Percentiles rank a stretch among this genome's conserved stretches.
These are phyloP conservation scores for Globisporangium polare DNA, from an alignment of 352 stramenopile genomes.

Conservation along the genomic window DNA sequence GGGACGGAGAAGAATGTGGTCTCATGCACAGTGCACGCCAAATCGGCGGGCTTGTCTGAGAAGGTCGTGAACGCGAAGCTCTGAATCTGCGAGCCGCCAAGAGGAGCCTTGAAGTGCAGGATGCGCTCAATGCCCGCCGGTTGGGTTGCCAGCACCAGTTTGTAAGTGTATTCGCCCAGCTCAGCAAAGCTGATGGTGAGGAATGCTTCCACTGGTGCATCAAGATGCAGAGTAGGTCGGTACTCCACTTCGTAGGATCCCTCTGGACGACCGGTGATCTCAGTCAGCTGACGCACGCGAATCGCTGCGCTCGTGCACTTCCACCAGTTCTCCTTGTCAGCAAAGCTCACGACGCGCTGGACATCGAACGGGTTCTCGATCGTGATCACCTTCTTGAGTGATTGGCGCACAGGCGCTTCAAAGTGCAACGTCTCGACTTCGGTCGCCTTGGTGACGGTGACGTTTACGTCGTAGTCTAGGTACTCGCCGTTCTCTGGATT, in stretches of 20 bases:
- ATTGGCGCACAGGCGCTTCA: constrained; percentile 82
- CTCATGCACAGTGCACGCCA: constrained; percentile 55
- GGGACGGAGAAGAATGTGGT: constrained; percentile 71
- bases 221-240: constrained; percentile 63
- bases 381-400: constrained; percentile 72
- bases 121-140: constrained; percentile 55
- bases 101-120: constrained; percentile 77
- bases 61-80: constrained; percentile 78
- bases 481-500: constrained; percentile 87
- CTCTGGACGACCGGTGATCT: constrained; percentile 69
- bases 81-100: constrained; percentile 76
- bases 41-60: constrained; percentile 29
- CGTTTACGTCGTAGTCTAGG: constrained; percentile 53
- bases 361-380: constrained; percentile 88
- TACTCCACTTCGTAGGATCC: constrained; percentile 90
- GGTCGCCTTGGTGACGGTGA: constrained; percentile 51
- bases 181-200: constrained; percentile 82
- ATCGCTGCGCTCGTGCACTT: constrained; percentile 65
- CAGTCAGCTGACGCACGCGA: constrained; percentile 64
- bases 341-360: constrained; percentile 48
- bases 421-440: constrained; percentile 80
- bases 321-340: constrained; percentile 73
- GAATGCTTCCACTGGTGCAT: constrained; percentile 34
- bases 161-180: constrained; percentile 88
- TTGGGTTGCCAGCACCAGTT: constrained; percentile 73